Conservation (phyloP, 257 asterid species). For the Jasminum sambac region DNA sequence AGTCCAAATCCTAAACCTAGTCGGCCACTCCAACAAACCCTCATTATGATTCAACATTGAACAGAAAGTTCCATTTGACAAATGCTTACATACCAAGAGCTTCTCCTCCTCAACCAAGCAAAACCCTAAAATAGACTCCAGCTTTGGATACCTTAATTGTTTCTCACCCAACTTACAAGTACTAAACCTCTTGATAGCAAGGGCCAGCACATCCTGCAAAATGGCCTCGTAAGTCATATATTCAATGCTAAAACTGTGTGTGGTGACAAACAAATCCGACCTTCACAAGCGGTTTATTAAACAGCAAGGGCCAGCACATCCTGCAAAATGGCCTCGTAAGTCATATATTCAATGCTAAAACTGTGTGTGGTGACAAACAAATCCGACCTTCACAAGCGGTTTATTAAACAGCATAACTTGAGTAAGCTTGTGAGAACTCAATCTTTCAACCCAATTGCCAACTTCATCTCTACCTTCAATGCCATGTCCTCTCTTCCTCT, state of each 20-base stretch:
- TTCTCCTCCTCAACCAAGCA: too few relatives aligned
- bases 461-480: constrained; percentile 50
- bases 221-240: constrained; percentile 71
- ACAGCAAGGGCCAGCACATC: constrained; percentile 82
- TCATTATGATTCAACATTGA: constrained; percentile 50
- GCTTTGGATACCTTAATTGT: constrained; percentile 87
- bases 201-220: constrained; percentile 72
- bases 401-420: constrained; percentile 81
- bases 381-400: constrained; percentile 88
- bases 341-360: constrained; percentile 54
- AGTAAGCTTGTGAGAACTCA: constrained; percentile 73
- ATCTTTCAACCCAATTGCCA: constrained; percentile 59
- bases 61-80: constrained; percentile 76
- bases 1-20: constrained; percentile 77
- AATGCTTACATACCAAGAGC: constrained; percentile 80
- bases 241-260: constrained; percentile 56
- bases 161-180: constrained; percentile 70
- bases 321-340: constrained; percentile 70
- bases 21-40: constrained; percentile 65
- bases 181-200: constrained; percentile 67
- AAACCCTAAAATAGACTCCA: constrained; percentile 86
- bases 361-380: constrained; percentile 64
- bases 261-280: constrained; percentile 73
- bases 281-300: too few relatives aligned
- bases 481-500: constrained; percentile 62